Percentiles rank a stretch among this genome's conserved stretches.
These are phyloP conservation scores for Primulina huaijiensis DNA, from an alignment of 257 asterid genomes.

Conservation along the genomic window DNA sequence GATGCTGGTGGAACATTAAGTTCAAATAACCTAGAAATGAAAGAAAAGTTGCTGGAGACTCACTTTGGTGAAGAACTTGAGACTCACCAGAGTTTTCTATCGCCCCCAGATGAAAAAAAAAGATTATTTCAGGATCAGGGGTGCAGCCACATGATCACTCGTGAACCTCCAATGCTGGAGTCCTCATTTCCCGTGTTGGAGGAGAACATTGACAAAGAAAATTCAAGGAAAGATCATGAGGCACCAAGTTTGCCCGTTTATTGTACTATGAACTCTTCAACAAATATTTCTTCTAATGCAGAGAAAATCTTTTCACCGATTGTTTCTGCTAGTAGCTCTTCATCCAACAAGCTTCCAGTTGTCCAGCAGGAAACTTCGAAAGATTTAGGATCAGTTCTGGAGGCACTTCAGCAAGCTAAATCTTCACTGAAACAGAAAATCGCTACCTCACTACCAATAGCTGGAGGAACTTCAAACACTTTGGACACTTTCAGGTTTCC, in stretches of 20 bases:
- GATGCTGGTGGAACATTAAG: constrained; percentile 14
- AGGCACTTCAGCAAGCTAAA: constrained; percentile 65
- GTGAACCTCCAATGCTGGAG: constrained; percentile 36
- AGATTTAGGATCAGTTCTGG: constrained; percentile 50
- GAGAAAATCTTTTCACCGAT: constrained; percentile 18
- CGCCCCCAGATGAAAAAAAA: constrained; percentile 23
- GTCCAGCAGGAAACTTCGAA: constrained; percentile 40
- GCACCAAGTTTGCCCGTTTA: constrained; percentile 18
- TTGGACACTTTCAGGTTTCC: constrained; percentile 40
- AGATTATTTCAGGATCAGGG: constrained; percentile 25
- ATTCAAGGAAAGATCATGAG: constrained; percentile 25
- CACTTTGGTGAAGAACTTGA: constrained; percentile 26
- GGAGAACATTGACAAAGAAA: constrained; percentile 28
- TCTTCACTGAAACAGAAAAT: constrained; percentile 54
- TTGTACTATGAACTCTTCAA: constrained; percentile 13
- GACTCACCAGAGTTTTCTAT: constrained; percentile 19
- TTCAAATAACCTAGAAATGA: constrained; percentile 28
- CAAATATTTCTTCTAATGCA: constrained; percentile 19
- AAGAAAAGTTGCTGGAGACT: constrained; percentile 26
- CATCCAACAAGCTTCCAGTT: constrained; percentile 44
- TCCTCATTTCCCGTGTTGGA: constrained; percentile 36
- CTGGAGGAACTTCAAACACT: constrained; percentile 22
- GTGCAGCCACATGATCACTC: constrained; percentile 23
- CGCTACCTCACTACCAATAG: constrained; percentile 21
- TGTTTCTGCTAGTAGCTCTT: constrained; percentile 29